These are phyloP conservation scores for Jackrogersella minutella DNA, from an alignment of 495 filamentous ascomycete genomes.

Conservation along the genomic window DNA sequence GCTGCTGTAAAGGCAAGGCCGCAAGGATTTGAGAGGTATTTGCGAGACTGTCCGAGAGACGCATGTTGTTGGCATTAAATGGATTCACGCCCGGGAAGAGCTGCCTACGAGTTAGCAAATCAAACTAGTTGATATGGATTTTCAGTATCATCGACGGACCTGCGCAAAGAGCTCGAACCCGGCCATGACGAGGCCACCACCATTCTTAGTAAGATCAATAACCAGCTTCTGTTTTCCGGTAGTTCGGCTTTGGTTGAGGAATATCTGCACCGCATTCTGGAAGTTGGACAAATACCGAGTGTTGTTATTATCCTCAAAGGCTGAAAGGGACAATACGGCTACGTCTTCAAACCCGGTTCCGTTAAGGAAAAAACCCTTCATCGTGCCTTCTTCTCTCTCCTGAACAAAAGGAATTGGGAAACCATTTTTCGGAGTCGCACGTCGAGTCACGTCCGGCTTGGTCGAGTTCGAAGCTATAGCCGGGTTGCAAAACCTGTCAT, in stretches of 20 bases:
- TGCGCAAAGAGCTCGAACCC: constrained; percentile 57
- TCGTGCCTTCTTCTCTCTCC: constrained; percentile 15
- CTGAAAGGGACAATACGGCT: constrained; percentile 45
- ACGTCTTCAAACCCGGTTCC: constrained; percentile 52
- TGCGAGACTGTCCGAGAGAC: constrained; percentile 37
- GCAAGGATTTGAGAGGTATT: constrained; percentile 37
- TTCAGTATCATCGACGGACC: constrained; percentile 18
- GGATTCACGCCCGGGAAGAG: constrained; percentile 42
- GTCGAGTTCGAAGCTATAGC: constrained; percentile 8
- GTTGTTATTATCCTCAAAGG: constrained; percentile 33
- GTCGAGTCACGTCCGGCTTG: not conserved
- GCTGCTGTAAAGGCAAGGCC: constrained; percentile 17
- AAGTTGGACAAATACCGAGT: constrained; percentile 46
- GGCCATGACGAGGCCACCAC: constrained; percentile 58
- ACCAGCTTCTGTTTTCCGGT: constrained; percentile 59
- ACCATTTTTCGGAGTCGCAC: not conserved
- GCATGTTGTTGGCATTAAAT: constrained; percentile 47
- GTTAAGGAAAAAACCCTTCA: constrained; percentile 50
- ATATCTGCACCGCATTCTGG: constrained; percentile 48
- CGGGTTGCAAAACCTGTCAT: constrained; percentile 43
- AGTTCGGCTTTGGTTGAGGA: constrained; percentile 48
- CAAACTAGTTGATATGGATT: not conserved
- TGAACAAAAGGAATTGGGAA: constrained; percentile 11
- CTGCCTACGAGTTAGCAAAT: constrained; percentile 26
- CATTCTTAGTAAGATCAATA: constrained; percentile 65